Conservation (phyloP, 2,329 filamentous ascomycete genomes). For the Hirsutella minnesotensis region DNA sequence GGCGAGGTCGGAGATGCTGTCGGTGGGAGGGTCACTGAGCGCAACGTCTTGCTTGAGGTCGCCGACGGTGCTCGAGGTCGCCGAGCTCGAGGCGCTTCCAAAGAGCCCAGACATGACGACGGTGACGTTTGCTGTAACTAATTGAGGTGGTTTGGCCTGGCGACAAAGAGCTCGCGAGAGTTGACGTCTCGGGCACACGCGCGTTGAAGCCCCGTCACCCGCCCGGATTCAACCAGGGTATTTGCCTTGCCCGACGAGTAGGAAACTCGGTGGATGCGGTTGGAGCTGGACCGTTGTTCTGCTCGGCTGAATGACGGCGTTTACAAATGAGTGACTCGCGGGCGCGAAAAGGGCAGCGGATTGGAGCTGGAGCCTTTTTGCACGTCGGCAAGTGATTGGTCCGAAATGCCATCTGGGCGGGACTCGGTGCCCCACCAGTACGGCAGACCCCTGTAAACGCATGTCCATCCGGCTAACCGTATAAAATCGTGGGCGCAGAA, state of each 20-base stretch:
- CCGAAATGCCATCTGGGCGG: background rate
- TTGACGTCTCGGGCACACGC: background rate
- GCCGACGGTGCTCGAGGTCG: slow-evolving; percentile 63
- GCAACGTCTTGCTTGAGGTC: slow-evolving; percentile 85
- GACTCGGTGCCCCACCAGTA: slow-evolving; percentile 2
- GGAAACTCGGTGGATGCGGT: background rate
- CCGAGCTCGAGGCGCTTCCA: slow-evolving; percentile 37
- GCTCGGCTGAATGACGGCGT: background rate
- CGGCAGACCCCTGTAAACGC: slow-evolving; percentile 8
- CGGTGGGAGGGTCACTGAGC: slow-evolving; percentile 66
- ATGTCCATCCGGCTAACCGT: slow-evolving; percentile 9
- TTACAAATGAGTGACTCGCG: too few species aligned
- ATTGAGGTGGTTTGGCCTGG: too few species aligned
- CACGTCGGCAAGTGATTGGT: background rate
- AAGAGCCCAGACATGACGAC: slow-evolving; percentile 53
- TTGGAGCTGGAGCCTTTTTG: background rate
- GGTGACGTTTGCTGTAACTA: slow-evolving; percentile 1
- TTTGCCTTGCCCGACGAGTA: background rate
- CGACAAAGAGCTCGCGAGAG: too few species aligned
- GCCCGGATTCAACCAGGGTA: background rate
- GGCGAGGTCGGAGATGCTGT: slow-evolving; percentile 77
- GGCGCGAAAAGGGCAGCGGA: background rate
- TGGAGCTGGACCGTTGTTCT: background rate
- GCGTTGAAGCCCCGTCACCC: background rate
- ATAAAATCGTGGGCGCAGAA: slow-evolving; percentile 13